Evolutionary conservation across 495 filamentous ascomycete species (phyloP).

Genomic region (Aeminium ludgeri): DNA sequence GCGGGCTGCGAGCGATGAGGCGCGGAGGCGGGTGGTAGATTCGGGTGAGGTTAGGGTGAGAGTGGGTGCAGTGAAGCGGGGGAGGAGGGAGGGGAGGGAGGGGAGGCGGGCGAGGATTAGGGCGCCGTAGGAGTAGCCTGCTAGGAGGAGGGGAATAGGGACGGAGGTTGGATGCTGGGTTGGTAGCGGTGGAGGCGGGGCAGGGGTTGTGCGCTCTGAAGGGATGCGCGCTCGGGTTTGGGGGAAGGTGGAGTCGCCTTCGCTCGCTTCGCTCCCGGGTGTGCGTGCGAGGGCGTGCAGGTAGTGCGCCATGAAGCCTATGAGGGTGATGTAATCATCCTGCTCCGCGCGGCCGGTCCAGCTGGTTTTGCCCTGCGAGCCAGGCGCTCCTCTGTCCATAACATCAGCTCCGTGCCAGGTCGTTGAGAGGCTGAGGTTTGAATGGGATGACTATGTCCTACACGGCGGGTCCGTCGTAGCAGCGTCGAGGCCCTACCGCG

Average conservation of each 20-base stretch:
- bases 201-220: too few relatives aligned
- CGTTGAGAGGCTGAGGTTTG: background rate
- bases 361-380: constrained; percentile 56
- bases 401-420: background rate
- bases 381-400: constrained; percentile 51
- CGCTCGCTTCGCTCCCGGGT: constrained; percentile 4
- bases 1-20: constrained; percentile 42
- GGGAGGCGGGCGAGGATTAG: constrained; percentile 63
- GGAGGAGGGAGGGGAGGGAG: constrained; percentile 36
- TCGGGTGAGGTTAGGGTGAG: constrained; percentile 34
- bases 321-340: constrained; percentile 64
- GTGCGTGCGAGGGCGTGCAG: constrained; percentile 28
- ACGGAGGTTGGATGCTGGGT: too few relatives aligned
- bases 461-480: too few relatives aligned
- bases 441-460: too few relatives aligned
- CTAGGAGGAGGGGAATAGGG: constrained; percentile 38
- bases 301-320: constrained; percentile 61
- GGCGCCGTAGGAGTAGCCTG: constrained; percentile 86
- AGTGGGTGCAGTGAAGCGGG: constrained; percentile 38
- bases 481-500: too few relatives aligned
- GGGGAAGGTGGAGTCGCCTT: background rate
- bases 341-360: constrained; percentile 73
- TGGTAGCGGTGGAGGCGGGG: too few relatives aligned
- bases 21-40: constrained; percentile 49
- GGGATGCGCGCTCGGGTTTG: background rate